Evolutionary conservation across 1,284 basidiomycete genomes (phyloP).

Genomic region (Ustilago sp.): DNA sequence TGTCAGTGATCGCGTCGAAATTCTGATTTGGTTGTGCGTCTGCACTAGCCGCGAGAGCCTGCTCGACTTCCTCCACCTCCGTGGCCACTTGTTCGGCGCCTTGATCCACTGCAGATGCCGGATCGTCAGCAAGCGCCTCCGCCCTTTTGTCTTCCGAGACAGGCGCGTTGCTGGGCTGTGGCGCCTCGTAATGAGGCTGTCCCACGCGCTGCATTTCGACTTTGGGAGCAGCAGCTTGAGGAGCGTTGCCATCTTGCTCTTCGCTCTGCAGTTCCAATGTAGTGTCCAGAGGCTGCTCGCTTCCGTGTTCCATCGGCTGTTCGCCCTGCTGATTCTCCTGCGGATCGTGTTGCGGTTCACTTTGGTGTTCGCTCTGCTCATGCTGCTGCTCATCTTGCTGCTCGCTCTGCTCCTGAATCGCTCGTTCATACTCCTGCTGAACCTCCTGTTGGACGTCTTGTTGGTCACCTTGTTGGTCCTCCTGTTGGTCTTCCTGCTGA

Average conservation of each 20-base stretch:
- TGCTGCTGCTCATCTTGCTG: neutral
- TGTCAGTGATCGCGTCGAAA: neutral
- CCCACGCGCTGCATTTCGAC: neutral
- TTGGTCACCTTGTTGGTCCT: neutral
- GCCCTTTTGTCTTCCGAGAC: neutral
- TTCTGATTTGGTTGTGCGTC: neutral
- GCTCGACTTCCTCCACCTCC: conserved; percentile 9
- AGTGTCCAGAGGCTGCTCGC: neutral
- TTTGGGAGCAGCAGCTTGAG: neutral
- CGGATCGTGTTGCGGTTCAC: neutral
- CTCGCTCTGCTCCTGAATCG: neutral
- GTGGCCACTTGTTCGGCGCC: conserved; percentile 3
- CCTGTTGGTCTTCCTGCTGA: neutral
- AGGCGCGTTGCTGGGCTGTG: neutral
- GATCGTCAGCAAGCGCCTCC: neutral
- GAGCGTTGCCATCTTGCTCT: neutral
- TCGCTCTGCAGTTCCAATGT: neutral
- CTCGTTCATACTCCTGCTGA: neutral
- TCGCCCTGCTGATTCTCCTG: neutral
- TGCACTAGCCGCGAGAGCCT: conserved; percentile 4
- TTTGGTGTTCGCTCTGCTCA: neutral
- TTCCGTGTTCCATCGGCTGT: neutral
- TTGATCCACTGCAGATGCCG: neutral
- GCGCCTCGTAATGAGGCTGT: neutral
- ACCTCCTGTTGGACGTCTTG: neutral